These are phyloP conservation scores for Mucor ambiguus DNA, from an alignment of 371 early-diverging fungal genomes.

Conservation along the genomic window DNA sequence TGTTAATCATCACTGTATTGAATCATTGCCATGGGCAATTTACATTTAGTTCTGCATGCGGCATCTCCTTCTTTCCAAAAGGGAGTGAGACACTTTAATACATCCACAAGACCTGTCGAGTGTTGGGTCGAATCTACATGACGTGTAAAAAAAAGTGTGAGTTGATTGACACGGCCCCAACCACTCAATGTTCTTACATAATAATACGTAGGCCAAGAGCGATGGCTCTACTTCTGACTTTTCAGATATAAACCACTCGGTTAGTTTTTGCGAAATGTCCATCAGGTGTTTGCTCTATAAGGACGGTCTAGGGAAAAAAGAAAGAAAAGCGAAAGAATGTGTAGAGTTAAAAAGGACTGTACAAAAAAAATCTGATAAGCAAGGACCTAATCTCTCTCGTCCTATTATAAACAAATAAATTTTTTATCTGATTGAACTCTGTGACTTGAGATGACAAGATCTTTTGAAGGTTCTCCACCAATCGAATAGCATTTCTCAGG, in stretches of 20 bases:
- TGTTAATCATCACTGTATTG: background rate
- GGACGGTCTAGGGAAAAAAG: background rate
- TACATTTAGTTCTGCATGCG: slow-evolving; percentile 17
- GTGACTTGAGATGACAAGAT: slow-evolving; percentile 2
- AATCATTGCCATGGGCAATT: background rate
- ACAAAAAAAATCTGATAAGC: slow-evolving; percentile 8
- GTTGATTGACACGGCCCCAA: background rate
- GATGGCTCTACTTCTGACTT: slow-evolving; percentile 34
- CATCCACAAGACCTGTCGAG: slow-evolving; percentile 20
- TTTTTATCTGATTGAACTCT: background rate
- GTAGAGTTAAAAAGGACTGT: background rate
- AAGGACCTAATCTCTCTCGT: background rate
- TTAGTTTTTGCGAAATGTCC: slow-evolving; percentile 19
- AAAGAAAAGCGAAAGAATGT: background rate
- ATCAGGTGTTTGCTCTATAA: background rate
- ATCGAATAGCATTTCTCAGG: background rate
- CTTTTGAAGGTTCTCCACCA: background rate
- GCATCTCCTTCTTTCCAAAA: slow-evolving; percentile 20
- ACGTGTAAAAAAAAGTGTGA: background rate
- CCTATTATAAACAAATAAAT: slow-evolving; percentile 4
- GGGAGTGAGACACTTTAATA: slow-evolving; percentile 13
- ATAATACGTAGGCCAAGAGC: slow-evolving; percentile 32
- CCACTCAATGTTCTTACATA: slow-evolving; percentile 21
- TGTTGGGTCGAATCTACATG: slow-evolving; percentile 24
- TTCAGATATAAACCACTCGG: slow-evolving; percentile 34